These are phyloP conservation scores for Sistotremastrum niveocremeum DNA, from an alignment of 768 basidiomycete genomes.

Conservation along the genomic window DNA sequence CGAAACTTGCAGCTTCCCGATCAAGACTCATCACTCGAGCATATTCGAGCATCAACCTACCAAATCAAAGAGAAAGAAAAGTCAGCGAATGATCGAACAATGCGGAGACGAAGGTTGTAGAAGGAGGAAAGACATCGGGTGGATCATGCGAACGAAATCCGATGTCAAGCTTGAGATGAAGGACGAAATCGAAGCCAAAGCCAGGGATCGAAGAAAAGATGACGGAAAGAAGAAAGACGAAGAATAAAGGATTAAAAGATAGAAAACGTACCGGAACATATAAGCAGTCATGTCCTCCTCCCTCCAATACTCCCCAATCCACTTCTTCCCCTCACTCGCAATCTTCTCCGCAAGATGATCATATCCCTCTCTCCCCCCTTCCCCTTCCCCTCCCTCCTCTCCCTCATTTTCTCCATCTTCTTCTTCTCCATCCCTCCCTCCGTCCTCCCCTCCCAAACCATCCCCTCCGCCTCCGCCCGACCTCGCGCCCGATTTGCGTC, in stretches of 20 bases:
- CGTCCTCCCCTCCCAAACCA: too few relatives aligned
- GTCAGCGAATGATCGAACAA: background rate
- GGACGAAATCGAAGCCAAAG: too few relatives aligned
- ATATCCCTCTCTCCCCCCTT: slow-evolving; percentile 41
- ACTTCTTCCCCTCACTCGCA: slow-evolving; percentile 39
- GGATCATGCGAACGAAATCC: too few relatives aligned
- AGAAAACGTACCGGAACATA: slow-evolving; percentile 33
- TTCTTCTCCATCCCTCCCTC: too few relatives aligned
- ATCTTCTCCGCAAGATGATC: slow-evolving; percentile 46
- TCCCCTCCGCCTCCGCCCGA: too few relatives aligned
- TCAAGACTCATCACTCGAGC: slow-evolving; percentile 36
- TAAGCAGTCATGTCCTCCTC: slow-evolving; percentile 48
- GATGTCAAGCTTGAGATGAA: too few relatives aligned
- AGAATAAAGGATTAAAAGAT: background rate
- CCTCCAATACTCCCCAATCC: slow-evolving; percentile 47
- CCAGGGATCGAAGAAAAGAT: too few relatives aligned
- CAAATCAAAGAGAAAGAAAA: too few relatives aligned
- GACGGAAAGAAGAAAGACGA: background rate
- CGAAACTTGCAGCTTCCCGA: slow-evolving; percentile 15
- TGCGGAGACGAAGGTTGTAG: background rate
- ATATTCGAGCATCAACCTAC: slow-evolving; percentile 41
- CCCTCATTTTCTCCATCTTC: background rate
- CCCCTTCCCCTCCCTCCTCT: background rate
- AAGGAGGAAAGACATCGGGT: too few relatives aligned
- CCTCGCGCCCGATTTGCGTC: too few relatives aligned